Conservation (phyloP, 2,329 filamentous ascomycete genomes). For the Pseudovirgaria hyperparasitica region DNA sequence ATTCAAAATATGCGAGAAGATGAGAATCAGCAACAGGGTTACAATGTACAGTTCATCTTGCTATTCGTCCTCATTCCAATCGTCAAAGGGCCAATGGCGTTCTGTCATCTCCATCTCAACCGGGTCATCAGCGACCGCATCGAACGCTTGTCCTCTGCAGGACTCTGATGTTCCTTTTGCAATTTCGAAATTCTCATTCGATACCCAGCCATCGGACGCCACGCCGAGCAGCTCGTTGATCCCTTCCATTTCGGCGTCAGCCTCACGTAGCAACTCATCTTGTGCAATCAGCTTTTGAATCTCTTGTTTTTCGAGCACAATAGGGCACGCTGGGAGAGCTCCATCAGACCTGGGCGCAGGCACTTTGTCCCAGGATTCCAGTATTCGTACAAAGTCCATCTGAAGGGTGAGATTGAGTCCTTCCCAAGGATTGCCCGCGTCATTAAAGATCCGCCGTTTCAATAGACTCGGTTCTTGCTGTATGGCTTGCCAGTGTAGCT, state of each 20-base stretch:
- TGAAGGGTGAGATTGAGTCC: conserved; percentile 15
- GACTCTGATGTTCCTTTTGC: conserved; percentile 8
- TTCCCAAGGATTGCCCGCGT: conserved; percentile 16
- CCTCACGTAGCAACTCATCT: conserved; percentile 10
- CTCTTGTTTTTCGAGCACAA: conserved; percentile 9
- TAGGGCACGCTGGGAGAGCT: conserved; percentile 8
- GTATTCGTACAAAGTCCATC: conserved; percentile 11
- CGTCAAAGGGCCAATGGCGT: conserved; percentile 14
- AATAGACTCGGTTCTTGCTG: conserved; percentile 10
- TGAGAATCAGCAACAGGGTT: no score
- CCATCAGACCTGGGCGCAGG: conserved; percentile 3
- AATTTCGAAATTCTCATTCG: conserved; percentile 11
- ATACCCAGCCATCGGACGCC: conserved; percentile 15
- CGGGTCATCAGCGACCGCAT: conserved; percentile 9
- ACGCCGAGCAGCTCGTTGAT: conserved; percentile 11
- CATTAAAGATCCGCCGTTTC: conserved; percentile 11
- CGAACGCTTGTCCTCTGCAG: conserved; percentile 10
- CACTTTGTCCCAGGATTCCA: conserved; percentile 11
- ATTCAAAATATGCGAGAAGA: no score
- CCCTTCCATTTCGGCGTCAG: conserved; percentile 9
- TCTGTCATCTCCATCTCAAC: conserved; percentile 11
- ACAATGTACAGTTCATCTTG: conserved; percentile 2
- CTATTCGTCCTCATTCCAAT: conserved; percentile 12
- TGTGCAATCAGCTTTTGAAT: conserved; percentile 7
- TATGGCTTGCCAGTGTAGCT: conserved; percentile 14